phyloP scores from a whole-genome alignment of 768 basidiomycete genomes.

The Hysterangium stoloniferum region DNA sequence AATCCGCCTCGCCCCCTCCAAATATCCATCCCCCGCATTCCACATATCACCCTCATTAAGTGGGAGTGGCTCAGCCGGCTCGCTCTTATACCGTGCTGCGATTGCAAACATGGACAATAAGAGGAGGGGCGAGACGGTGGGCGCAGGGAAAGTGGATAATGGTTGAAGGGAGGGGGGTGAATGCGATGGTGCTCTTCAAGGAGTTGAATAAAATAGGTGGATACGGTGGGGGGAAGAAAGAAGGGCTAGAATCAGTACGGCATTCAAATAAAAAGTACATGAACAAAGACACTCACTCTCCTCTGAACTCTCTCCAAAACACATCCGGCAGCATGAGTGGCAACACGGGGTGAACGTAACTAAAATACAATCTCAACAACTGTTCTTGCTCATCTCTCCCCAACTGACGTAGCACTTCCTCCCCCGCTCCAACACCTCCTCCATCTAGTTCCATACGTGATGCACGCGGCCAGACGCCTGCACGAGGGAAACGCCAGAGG shows the following conservation, averaged over 20 bases:
- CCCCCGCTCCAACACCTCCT: constrained; percentile 11
- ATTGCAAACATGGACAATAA: constrained; percentile 80
- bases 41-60: constrained; percentile 16
- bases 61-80: constrained; percentile 17
- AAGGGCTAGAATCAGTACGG: no score
- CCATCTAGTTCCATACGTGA: constrained; percentile 15
- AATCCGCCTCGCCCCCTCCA: constrained; percentile 16
- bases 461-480: constrained; percentile 78
- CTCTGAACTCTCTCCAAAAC: constrained; percentile 53
- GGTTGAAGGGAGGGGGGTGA: neutral
- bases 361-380: constrained; percentile 71
- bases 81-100: constrained; percentile 64
- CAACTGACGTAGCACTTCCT: neutral
- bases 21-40: constrained; percentile 18
- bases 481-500: constrained; percentile 80
- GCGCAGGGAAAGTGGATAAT: neutral
- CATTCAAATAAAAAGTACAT: no score
- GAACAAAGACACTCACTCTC: constrained; percentile 8
- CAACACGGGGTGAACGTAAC: constrained; percentile 70
- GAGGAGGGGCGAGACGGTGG: constrained; percentile 47
- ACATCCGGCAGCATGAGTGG: constrained; percentile 68
- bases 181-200: neutral
- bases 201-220: neutral
- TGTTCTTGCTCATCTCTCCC: constrained; percentile 50
- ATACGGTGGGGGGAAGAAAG: neutral